Evolutionary conservation across 352 stramenopile species (phyloP).

Genomic region (Globisporangium uncinulatum): DNA sequence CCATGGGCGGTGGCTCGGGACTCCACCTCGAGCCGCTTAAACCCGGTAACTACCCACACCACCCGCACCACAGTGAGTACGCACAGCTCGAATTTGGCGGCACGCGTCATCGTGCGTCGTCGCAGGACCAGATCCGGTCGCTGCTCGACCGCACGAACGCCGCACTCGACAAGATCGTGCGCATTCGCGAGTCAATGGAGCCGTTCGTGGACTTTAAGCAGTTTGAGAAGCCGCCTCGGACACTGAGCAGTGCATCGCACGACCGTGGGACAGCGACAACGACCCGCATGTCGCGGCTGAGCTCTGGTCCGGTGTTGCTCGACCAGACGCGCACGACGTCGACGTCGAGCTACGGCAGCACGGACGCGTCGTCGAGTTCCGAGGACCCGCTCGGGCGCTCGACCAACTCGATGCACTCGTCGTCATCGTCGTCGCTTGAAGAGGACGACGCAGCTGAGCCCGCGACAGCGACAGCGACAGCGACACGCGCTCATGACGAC

Average conservation of each 20-base stretch:
- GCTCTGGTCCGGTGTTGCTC: conserved; percentile 8
- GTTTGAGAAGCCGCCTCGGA: conserved; percentile 46
- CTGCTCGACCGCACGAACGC: conserved; percentile 58
- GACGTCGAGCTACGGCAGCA: conserved; percentile 56
- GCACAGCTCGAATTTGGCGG: conserved; percentile 4
- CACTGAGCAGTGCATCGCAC: conserved; percentile 17
- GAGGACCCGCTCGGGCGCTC: conserved; percentile 31
- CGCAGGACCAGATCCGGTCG: conserved; percentile 70
- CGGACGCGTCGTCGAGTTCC: conserved; percentile 33
- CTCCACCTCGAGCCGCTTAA: conserved; percentile 17
- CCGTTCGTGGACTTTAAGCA: conserved; percentile 75
- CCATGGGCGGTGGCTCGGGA: conserved; percentile 1
- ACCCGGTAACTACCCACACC: not conserved
- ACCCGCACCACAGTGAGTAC: too few species aligned
- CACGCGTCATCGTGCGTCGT: conserved; percentile 31
- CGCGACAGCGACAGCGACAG: conserved; percentile 9
- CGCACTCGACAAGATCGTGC: conserved; percentile 78
- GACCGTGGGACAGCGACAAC: not conserved
- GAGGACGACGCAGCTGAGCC: conserved; percentile 32
- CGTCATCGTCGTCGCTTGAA: conserved; percentile 27
- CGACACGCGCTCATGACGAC: conserved; percentile 3
- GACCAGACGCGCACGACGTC: conserved; percentile 19
- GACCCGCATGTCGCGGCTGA: conserved; percentile 7
- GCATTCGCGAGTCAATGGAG: conserved; percentile 82
- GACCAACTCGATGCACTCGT: conserved; percentile 42